phyloP scores from a whole-genome alignment of 768 basidiomycete genomes.

The Leccinum sublutescens region DNA sequence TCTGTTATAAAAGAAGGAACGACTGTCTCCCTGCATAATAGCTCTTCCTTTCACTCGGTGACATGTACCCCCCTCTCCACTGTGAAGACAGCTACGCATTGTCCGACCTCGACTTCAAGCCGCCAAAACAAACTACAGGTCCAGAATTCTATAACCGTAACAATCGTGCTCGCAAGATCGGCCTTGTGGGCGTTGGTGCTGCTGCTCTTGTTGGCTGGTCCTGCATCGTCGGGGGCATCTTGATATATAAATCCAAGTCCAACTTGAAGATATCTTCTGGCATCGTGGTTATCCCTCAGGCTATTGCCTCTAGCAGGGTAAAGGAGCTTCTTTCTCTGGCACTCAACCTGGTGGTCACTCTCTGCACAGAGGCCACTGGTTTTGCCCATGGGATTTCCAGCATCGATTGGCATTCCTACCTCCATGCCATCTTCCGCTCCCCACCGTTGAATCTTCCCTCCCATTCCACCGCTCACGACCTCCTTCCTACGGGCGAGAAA shows the following conservation, averaged over 20 bases:
- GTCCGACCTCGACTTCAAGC: conserved; percentile 19
- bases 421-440: too few species aligned
- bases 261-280: conserved; percentile 26
- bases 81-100: conserved; percentile 11
- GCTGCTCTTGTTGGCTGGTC: conserved; percentile 20
- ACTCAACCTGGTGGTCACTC: too few species aligned
- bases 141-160: conserved; percentile 31
- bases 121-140: conserved; percentile 18
- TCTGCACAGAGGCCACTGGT: too few species aligned
- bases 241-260: conserved; percentile 14
- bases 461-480: too few species aligned
- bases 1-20: too few species aligned
- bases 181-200: conserved; percentile 26
- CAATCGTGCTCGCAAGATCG: conserved; percentile 16
- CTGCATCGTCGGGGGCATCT: conserved; percentile 25
- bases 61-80: conserved; percentile 5
- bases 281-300: conserved; percentile 15
- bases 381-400: too few species aligned
- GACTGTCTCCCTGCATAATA: too few species aligned
- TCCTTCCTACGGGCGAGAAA: too few species aligned
- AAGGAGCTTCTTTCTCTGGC: conserved; percentile 5
- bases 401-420: too few species aligned
- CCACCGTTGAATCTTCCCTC: too few species aligned
- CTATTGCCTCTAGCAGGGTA: conserved; percentile 15
- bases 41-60: not conserved